A percentile compares a stretch with the other conserved stretches of the same genome.
These are phyloP conservation scores for Salix purpurea DNA, from an alignment of 345 rosid species.

Conservation along the genomic window DNA sequence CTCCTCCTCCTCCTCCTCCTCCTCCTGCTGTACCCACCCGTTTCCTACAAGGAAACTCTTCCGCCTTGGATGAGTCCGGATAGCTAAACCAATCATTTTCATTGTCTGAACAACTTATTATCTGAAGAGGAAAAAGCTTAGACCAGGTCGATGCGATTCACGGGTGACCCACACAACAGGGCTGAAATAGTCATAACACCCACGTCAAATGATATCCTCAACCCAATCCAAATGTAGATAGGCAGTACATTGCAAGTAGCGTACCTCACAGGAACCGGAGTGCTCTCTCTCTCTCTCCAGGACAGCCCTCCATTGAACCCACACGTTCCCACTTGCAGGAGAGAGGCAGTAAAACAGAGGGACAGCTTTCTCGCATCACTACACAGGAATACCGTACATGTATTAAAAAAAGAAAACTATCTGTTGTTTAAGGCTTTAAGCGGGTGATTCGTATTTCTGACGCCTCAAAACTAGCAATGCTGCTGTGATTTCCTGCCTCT, in stretches of 20 bases:
- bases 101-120: too few relatives aligned
- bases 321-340: slow-evolving; percentile 33
- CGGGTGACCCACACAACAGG: background rate
- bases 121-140: background rate
- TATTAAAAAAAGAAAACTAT: background rate
- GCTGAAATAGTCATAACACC: too few relatives aligned
- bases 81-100: background rate
- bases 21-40: too few relatives aligned
- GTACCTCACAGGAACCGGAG: too few relatives aligned
- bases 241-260: background rate
- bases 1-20: too few relatives aligned
- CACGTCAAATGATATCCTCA: background rate
- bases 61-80: background rate
- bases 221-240: background rate
- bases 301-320: background rate
- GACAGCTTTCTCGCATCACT: slow-evolving; percentile 19
- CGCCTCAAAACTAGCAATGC: background rate
- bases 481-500: background rate
- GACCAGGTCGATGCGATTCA: background rate
- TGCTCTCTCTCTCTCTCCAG: background rate
- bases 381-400: slow-evolving; percentile 20
- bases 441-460: too few relatives aligned
- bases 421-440: too few relatives aligned
- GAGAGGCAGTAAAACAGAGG: background rate
- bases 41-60: too few relatives aligned